A percentile compares a stretch with the other conserved stretches of the same genome.
These are phyloP conservation scores for Macrotyloma uniflorum DNA, from an alignment of 306 rosid species.

Conservation along the genomic window DNA sequence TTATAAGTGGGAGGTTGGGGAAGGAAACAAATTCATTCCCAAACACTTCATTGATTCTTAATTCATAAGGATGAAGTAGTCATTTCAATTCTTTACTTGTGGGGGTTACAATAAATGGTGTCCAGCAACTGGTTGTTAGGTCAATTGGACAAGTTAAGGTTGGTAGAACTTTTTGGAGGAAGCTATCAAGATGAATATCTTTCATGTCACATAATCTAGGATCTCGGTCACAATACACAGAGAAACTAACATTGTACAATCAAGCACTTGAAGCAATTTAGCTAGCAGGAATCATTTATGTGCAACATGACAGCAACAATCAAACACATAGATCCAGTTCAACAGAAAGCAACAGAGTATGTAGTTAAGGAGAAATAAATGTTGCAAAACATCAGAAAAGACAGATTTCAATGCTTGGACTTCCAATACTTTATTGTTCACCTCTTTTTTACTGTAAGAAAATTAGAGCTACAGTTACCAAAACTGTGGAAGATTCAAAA, in stretches of 20 bases:
- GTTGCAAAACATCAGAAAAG: conserved; percentile 2
- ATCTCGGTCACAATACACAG: not conserved
- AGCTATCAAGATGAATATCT: not conserved
- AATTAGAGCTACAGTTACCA: not conserved
- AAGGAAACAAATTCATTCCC: not conserved
- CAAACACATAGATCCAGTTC: not conserved
- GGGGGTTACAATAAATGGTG: not conserved
- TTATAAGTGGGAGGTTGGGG: not conserved
- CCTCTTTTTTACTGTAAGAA: not conserved
- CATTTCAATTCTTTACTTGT: conserved; percentile 8
- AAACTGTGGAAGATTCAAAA: not conserved
- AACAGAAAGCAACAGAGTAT: not conserved
- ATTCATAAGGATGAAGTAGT: not conserved
- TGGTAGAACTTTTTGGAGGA: not conserved
- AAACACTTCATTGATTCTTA: not conserved
- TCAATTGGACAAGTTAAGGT: not conserved
- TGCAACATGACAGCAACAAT: too few species aligned
- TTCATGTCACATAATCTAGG: not conserved
- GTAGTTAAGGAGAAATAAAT: conserved; percentile 10
- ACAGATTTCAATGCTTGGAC: not conserved
- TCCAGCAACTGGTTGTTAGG: conserved; percentile 5
- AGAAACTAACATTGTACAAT: not conserved
- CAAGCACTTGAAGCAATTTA: not conserved
- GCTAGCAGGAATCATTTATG: too few species aligned
- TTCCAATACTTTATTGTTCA: not conserved